A percentile compares a stretch with the other conserved stretches of the same genome.
phyloP scores from a whole-genome alignment of 495 filamentous ascomycete species.

The Rostrohypoxylon terebratum region DNA sequence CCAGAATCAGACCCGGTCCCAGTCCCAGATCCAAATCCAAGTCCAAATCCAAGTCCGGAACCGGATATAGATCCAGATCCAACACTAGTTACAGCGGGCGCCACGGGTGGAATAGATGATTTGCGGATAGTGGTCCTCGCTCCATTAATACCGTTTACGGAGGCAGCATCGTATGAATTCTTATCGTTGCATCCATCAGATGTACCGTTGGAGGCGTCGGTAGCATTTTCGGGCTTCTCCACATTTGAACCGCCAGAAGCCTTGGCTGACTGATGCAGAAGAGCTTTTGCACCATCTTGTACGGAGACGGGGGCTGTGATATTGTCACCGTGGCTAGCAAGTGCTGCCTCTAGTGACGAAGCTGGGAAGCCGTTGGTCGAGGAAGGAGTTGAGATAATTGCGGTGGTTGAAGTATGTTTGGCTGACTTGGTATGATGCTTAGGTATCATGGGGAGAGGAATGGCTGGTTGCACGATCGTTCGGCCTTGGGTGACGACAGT shows the following conservation, averaged over 20 bases:
- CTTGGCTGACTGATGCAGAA: constrained; percentile 40
- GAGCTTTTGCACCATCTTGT: constrained; percentile 23
- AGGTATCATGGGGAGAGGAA: constrained; percentile 54
- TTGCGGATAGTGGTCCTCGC: background rate
- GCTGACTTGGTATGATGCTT: constrained; percentile 43
- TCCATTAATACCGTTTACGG: constrained; percentile 21
- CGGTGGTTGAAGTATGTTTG: constrained; percentile 26
- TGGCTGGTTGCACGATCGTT: constrained; percentile 53
- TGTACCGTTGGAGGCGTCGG: constrained; percentile 14
- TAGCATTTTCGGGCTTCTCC: constrained; percentile 40
- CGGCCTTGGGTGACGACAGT: constrained; percentile 33
- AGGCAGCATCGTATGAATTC: background rate
- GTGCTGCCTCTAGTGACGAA: constrained; percentile 51
- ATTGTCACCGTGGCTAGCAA: constrained; percentile 26
- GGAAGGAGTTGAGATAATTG: constrained; percentile 18
- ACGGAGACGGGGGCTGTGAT: constrained; percentile 2
- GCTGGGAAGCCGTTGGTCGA: constrained; percentile 47
- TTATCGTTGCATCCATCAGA: background rate
- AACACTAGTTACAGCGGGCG: constrained; percentile 5
- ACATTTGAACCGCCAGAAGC: constrained; percentile 44
- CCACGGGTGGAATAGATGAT: constrained; percentile 4
- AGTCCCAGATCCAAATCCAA: background rate
- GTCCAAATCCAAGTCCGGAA: background rate
- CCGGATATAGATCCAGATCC: constrained; percentile 22
- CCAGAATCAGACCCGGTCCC: background rate